Evolutionary conservation across 176 grass and related monocot species (phyloP).

Genomic region (Coix lacrymajobi): DNA sequence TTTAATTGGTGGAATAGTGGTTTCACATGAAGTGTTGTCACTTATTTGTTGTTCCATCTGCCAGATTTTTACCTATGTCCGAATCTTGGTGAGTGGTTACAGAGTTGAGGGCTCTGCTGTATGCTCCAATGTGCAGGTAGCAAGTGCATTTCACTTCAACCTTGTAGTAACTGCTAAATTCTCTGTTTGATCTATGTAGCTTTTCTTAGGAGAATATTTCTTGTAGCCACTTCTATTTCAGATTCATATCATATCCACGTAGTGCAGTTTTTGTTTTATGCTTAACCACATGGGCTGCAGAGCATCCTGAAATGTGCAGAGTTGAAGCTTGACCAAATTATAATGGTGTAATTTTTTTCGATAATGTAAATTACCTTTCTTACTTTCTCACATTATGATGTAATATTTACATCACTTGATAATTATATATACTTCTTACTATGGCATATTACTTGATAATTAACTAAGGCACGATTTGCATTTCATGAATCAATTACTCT

Average conservation of each 20-base stretch:
- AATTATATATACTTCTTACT: background rate
- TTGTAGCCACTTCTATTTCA: background rate
- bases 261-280: background rate
- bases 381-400: background rate
- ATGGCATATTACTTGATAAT: background rate
- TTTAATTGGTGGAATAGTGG: background rate
- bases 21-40: constrained; percentile 5
- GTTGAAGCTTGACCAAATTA: background rate
- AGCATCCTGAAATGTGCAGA: background rate
- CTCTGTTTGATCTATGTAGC: background rate
- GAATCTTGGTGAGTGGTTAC: background rate
- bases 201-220: background rate
- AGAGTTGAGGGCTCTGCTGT: background rate
- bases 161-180: background rate
- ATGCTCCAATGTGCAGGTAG: background rate
- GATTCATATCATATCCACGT: background rate
- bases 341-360: background rate
- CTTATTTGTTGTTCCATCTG: background rate
- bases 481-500: background rate
- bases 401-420: background rate
- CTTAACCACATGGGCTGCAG: background rate
- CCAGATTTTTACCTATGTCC: background rate
- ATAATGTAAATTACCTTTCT: background rate
- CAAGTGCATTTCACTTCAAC: background rate
- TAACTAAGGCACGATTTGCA: background rate